Conservation (phyloP, 2,329 filamentous ascomycete genomes). For the Venturia oleaginea region DNA sequence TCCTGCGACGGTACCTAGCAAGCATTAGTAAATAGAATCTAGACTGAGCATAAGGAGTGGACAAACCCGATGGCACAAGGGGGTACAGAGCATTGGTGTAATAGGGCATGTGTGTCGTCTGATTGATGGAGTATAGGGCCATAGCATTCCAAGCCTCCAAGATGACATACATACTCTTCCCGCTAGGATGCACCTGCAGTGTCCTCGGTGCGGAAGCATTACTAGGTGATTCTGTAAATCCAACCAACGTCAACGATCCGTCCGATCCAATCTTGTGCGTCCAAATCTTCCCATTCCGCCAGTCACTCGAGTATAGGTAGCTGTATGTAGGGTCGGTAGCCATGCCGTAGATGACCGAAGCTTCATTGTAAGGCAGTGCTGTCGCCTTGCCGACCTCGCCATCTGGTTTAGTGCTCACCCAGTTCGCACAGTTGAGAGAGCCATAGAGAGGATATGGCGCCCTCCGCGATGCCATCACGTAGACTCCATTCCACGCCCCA, state of each 20-base stretch:
- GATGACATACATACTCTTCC: slow-evolving; percentile 71
- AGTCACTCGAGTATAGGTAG: slow-evolving; percentile 71
- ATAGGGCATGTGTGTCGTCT: slow-evolving; percentile 61
- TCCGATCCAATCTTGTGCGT: slow-evolving; percentile 60
- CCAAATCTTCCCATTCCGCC: slow-evolving; percentile 74
- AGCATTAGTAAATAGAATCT: neutral
- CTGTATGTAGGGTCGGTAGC: slow-evolving; percentile 66
- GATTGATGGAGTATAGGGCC: slow-evolving; percentile 73
- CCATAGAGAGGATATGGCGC: slow-evolving; percentile 10
- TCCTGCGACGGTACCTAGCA: neutral
- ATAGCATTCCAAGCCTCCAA: slow-evolving; percentile 83
- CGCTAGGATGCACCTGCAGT: slow-evolving; percentile 74
- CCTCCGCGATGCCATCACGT: slow-evolving; percentile 7
- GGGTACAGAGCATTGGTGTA: slow-evolving; percentile 71
- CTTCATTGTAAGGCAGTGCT: slow-evolving; percentile 51
- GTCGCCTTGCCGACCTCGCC: slow-evolving; percentile 10
- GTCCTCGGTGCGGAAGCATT: slow-evolving; percentile 72
- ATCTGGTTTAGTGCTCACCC: neutral
- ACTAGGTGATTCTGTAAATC: slow-evolving; percentile 61
- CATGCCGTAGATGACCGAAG: slow-evolving; percentile 72
- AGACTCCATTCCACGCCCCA: slow-evolving; percentile 1
- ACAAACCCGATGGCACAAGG: slow-evolving; percentile 54
- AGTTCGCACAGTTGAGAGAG: slow-evolving; percentile 2
- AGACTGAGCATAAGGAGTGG: neutral
- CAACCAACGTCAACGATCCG: slow-evolving; percentile 60